Base-by-base conservation (phyloP, 148 eudicot genomes). In the Persicaria tinctoria region DNA sequence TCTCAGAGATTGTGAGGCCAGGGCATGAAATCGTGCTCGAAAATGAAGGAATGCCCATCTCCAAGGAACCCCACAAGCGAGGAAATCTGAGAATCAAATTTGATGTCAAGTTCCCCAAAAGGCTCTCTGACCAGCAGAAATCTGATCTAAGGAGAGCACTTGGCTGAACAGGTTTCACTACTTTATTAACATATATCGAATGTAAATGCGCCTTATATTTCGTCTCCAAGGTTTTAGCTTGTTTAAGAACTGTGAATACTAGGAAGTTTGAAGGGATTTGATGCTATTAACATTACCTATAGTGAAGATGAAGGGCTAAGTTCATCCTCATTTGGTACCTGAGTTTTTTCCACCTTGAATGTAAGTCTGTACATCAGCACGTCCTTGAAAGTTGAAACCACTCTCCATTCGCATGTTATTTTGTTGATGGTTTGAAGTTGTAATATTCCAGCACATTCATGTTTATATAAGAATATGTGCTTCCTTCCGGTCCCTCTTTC, bases 1-100 rank as follows among this genome's bases (percentile, higher is more conserved):
- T 85, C 70, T 80, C 75, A 54, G 74, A 75, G 55, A 50, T 82
- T 56, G 75, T 85, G 38, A 74, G 73, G 69, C 88, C 88, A 11
- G 80, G 78, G 8, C 79, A 85, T 69, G 88, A 85, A 79, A 82
- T 82, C 51, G 86, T 85, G 48, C 75, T 85, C 45, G 79, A 79
- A 79, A 81, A 80, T 2, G 86, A 85, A 68, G 88, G 88, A 17
- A 85, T 85, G 88, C 88, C 88, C 5, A 83, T 85, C 18, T 83
- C 88, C 0, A 85, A 79, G 64, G 88, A 85, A n/a, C 88, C 88
- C 32, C 62, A 81, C 46, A 76, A 66, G 63, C 83, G 80, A 23
- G 88, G 88, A 55, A 85, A 85, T 54, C 75, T 85, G 53, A 54
- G 86, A 44, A 76, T 85, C 72, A 83, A 83, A 77, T 85, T 85